These are phyloP conservation scores for Coemansia sp. DNA, from an alignment of 192 early-diverging fungal genomes.

Conservation along the genomic window DNA sequence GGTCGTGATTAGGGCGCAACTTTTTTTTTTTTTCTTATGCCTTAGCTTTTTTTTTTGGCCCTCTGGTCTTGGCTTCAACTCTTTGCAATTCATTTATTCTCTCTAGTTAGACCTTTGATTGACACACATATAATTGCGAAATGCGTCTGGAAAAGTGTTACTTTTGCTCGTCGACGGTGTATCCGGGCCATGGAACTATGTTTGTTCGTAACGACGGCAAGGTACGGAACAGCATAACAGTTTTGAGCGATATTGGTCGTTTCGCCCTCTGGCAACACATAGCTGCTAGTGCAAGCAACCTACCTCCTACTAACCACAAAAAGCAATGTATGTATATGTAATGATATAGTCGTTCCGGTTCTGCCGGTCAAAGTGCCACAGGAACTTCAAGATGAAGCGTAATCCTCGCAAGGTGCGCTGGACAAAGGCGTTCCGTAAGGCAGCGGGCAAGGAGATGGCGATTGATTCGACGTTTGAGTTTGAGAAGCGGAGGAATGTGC, in stretches of 20 bases:
- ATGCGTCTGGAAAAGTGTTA: conserved; percentile 99
- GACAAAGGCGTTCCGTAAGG: conserved; percentile 99
- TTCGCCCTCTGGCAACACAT: neutral
- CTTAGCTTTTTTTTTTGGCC: neutral
- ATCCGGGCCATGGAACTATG: conserved; percentile 98
- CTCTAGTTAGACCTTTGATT: neutral
- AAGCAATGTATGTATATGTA: conserved; percentile 2
- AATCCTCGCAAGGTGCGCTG: conserved; percentile 99
- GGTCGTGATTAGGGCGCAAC: neutral
- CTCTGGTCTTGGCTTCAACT: neutral
- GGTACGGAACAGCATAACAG: conserved; percentile 46
- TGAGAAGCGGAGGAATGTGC: conserved; percentile 97
- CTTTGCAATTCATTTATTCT: neutral
- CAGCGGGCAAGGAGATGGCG: conserved; percentile 99
- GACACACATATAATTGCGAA: conserved; percentile 15
- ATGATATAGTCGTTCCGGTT: conserved; percentile 80
- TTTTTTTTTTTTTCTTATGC: conserved; percentile 9
- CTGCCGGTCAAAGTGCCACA: conserved; percentile 99
- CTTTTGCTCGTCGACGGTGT: conserved; percentile 95
- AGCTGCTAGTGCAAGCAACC: neutral
- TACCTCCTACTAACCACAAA: neutral
- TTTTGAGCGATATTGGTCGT: neutral
- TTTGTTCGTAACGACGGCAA: conserved; percentile 99
- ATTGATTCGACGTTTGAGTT: conserved; percentile 98
- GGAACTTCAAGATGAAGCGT: conserved; percentile 99